These are phyloP conservation scores for Globomyces pollinis-pini DNA, from an alignment of 192 early-diverging fungal species.

Conservation along the genomic window DNA sequence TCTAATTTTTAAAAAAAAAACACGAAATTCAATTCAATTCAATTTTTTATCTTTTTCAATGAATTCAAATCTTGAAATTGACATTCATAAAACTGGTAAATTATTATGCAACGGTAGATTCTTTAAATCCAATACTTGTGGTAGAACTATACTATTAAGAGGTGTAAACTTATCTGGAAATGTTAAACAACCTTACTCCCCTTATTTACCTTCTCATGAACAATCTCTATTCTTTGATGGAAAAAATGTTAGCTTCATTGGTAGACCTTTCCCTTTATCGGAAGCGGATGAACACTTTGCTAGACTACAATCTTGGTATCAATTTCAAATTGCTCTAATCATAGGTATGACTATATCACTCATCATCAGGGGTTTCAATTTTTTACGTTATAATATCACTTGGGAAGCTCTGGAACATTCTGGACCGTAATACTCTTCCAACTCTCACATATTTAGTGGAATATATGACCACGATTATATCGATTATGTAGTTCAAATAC, in stretches of 20 bases:
- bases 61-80: not conserved
- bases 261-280: conserved; percentile 66
- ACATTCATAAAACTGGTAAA: not conserved
- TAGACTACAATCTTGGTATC: conserved; percentile 58
- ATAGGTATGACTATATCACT: no score
- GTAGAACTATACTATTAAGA: conserved; percentile 55
- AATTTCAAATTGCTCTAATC: no score
- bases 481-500: conserved; percentile 56
- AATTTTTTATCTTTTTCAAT: not conserved
- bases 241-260: conserved; percentile 61
- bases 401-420: conserved; percentile 63
- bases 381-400: conserved; percentile 64
- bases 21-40: no score
- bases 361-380: conserved; percentile 73
- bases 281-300: conserved; percentile 68
- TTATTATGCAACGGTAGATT: conserved; percentile 4
- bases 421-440: conserved; percentile 22
- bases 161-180: conserved; percentile 71
- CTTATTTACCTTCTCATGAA: conserved; percentile 27
- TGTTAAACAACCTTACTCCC: conserved; percentile 52
- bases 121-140: conserved; percentile 20
- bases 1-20: no score
- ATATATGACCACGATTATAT: conserved; percentile 69
- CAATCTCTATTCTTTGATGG: conserved; percentile 61
- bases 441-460: no score